Percentiles rank a stretch among this genome's conserved stretches.
These are phyloP conservation scores for Penicillium angulare DNA, from an alignment of 495 filamentous ascomycete genomes.

Conservation along the genomic window DNA sequence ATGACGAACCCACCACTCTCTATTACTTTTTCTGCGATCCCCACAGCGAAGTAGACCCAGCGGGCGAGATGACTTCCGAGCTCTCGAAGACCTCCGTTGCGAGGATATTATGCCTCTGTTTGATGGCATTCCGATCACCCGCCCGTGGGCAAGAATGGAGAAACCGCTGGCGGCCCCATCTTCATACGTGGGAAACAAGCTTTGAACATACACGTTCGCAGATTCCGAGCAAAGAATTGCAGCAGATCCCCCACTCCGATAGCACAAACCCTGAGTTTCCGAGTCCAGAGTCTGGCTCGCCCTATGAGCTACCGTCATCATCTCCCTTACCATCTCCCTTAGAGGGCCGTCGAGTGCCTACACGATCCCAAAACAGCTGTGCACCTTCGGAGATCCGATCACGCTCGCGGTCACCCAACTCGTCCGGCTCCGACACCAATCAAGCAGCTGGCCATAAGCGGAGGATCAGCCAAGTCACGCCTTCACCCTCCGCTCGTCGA, in stretches of 20 bases:
- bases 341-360: constrained; percentile 14
- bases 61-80: neutral
- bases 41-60: constrained; percentile 24
- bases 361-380: constrained; percentile 22
- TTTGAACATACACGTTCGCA: constrained; percentile 23
- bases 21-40: constrained; percentile 39
- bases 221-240: constrained; percentile 19
- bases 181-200: constrained; percentile 22
- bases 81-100: constrained; percentile 16
- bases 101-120: constrained; percentile 25
- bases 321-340: constrained; percentile 11
- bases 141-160: constrained; percentile 31
- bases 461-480: constrained; percentile 23
- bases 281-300: constrained; percentile 17
- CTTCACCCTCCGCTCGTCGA: constrained; percentile 16
- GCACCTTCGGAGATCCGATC: constrained; percentile 2
- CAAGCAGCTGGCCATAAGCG: constrained; percentile 25
- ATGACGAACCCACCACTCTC: constrained; percentile 32
- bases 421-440: constrained; percentile 22
- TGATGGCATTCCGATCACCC: constrained; percentile 25
- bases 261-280: constrained; percentile 10
- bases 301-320: constrained; percentile 17
- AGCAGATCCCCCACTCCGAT: constrained; percentile 15
- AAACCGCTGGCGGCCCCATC: constrained; percentile 14
- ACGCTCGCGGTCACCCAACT: constrained; percentile 11